These are phyloP conservation scores for Pleurotus sapidus DNA, from an alignment of 768 basidiomycete species.

Conservation along the genomic window DNA sequence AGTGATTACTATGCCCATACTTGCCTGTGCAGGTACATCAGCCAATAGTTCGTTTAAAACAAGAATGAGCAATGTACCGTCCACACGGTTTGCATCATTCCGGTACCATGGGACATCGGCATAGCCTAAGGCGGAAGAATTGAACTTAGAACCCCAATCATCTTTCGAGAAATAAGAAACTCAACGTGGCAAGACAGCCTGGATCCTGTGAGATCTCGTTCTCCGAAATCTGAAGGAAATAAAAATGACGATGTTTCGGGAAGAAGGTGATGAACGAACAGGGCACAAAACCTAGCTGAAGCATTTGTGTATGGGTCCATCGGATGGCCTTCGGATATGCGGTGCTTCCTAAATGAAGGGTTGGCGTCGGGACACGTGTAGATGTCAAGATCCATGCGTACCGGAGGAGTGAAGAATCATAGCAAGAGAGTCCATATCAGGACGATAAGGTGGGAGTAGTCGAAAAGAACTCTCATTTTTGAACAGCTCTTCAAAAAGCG, in stretches of 20 bases:
- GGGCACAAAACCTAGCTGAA: constrained; percentile 12
- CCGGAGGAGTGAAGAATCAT: constrained; percentile 33
- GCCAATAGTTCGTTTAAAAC: background rate
- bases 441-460: constrained; percentile 10
- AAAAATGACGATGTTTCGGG: background rate
- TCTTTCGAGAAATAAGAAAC: background rate
- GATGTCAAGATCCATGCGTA: background rate
- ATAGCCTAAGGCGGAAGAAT: constrained; percentile 15
- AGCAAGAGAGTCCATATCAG: constrained; percentile 6
- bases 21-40: constrained; percentile 13
- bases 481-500: constrained; percentile 19
- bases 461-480: constrained; percentile 3
- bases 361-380: background rate
- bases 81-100: constrained; percentile 18
- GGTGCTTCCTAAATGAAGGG: constrained; percentile 19
- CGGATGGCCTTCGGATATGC: constrained; percentile 27
- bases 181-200: background rate
- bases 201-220: constrained; percentile 18
- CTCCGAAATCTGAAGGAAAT: constrained; percentile 12
- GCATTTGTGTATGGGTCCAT: constrained; percentile 10
- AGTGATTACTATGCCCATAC: constrained; percentile 19
- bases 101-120: constrained; percentile 27
- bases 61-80: constrained; percentile 13
- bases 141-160: constrained; percentile 1
- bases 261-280: background rate